phyloP scores from a whole-genome alignment of 192 early-diverging fungal genomes.

The Linnemannia schmuckeri region DNA sequence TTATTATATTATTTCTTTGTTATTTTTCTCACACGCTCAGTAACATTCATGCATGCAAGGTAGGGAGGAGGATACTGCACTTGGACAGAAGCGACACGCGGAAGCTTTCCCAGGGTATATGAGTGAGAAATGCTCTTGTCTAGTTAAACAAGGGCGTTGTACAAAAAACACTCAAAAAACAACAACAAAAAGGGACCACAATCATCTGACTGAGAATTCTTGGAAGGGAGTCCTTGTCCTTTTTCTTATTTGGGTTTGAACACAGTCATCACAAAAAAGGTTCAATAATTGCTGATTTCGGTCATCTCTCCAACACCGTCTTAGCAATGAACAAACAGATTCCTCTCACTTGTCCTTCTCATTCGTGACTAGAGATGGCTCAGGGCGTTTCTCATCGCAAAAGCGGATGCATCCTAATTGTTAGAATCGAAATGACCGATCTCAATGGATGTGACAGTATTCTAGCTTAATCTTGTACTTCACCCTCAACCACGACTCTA shows the following conservation, averaged over 20 bases:
- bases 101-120: slow-evolving; percentile 15
- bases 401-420: no score
- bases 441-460: no score
- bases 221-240: neutral
- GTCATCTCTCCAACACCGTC: no score
- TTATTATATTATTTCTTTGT: no score
- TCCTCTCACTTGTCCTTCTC: no score
- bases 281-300: no score
- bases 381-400: no score
- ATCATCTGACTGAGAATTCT: neutral
- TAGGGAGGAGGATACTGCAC: neutral
- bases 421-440: no score
- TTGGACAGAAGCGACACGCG: neutral
- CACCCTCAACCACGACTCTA: no score
- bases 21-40: neutral
- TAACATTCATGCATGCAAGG: slow-evolving; percentile 4
- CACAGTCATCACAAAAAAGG: neutral
- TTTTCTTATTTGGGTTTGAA: neutral
- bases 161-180: neutral
- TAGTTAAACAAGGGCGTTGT: slow-evolving; percentile 2
- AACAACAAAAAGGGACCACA: neutral
- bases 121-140: slow-evolving; percentile 8
- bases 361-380: no score
- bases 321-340: no score
- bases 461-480: no score